phyloP scores from a whole-genome alignment of 495 filamentous ascomycete genomes.

The Aspergillus avenaceus region DNA sequence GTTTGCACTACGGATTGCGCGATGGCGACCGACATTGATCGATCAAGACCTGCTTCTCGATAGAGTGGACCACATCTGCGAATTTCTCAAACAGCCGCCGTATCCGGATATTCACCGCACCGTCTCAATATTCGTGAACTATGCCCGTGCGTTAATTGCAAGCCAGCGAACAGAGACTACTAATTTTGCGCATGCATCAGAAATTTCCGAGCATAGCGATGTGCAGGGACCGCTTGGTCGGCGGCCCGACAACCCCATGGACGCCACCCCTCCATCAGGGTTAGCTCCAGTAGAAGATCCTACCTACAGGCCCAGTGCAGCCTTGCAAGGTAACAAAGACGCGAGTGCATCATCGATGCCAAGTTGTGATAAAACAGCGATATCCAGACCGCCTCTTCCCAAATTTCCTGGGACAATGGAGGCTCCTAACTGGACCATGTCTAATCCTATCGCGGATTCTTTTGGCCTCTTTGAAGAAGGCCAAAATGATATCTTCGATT shows the following conservation, averaged over 20 bases:
- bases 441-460: slow-evolving; percentile 39
- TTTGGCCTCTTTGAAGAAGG: slow-evolving; percentile 44
- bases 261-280: slow-evolving; percentile 8
- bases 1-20: slow-evolving; percentile 36
- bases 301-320: slow-evolving; percentile 16
- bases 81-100: slow-evolving; percentile 38
- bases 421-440: slow-evolving; percentile 40
- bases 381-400: slow-evolving; percentile 26
- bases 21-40: slow-evolving; percentile 39
- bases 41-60: slow-evolving; percentile 32
- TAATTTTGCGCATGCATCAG: slow-evolving; percentile 14
- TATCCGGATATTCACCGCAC: slow-evolving; percentile 44
- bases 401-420: slow-evolving; percentile 34
- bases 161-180: slow-evolving; percentile 24
- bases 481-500: slow-evolving; percentile 43
- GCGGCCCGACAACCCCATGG: neutral
- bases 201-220: slow-evolving; percentile 15
- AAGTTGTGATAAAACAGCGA: slow-evolving; percentile 18
- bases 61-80: slow-evolving; percentile 34
- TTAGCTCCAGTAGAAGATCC: slow-evolving; percentile 17
- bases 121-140: slow-evolving; percentile 41
- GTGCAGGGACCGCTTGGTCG: slow-evolving; percentile 5
- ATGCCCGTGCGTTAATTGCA: slow-evolving; percentile 35
- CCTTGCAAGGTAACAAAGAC: slow-evolving; percentile 20
- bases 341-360: slow-evolving; percentile 16